Evolutionary conservation across 2,329 filamentous ascomycete genomes (phyloP), one percentile per base, ranked within the genome.

Genomic region (Parascedosporium putredinis): DNA sequence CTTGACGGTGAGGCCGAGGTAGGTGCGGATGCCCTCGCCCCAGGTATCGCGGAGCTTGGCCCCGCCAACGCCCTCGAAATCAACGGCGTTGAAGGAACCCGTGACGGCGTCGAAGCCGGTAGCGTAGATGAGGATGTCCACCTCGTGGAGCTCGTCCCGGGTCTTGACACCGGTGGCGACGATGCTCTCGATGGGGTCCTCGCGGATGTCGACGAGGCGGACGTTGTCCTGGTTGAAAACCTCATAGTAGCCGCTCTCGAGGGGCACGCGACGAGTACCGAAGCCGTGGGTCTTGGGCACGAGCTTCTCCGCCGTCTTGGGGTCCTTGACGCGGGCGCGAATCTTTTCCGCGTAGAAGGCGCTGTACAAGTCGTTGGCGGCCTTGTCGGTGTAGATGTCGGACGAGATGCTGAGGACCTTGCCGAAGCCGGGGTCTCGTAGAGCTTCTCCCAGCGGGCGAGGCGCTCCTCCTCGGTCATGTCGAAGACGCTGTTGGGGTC

Each of bases 71-170:
- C 69, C 64, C 52, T 79, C 70, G 53, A 71, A 76, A 55, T 75
- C 56, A 9, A 60, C 56, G 0, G 38, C 8, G 18, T 14, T 42
- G 73, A 73, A 0, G 79, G 80, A 0, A 74, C 66, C 62, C 75
- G n/a, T 69, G 54, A 78, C 72, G 8, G 72, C 70, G 55, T 84
- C 81, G 6, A 79, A 79, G 1, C 84, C 84, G 0, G 84, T 88
- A 1, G 81, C 78, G 57, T 81, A 86, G 55, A 87, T 78, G 4
- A 86, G 67, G 12, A 78, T 76, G 53, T 85, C 82, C 0, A 83
- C 78, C n/a, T 77, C 69, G 3, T 75, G 67, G 0, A 59, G 59
- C 2, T 80, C 81, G 54, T 84, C 80, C 0, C 61, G 63, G 0
- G 78, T 83, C 55, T 78, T 71, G 42, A 86, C 81, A 0, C 79